Evolutionary conservation across 192 early-diverging fungal species (phyloP).

Genomic region (Gonapodya prolifera): DNA sequence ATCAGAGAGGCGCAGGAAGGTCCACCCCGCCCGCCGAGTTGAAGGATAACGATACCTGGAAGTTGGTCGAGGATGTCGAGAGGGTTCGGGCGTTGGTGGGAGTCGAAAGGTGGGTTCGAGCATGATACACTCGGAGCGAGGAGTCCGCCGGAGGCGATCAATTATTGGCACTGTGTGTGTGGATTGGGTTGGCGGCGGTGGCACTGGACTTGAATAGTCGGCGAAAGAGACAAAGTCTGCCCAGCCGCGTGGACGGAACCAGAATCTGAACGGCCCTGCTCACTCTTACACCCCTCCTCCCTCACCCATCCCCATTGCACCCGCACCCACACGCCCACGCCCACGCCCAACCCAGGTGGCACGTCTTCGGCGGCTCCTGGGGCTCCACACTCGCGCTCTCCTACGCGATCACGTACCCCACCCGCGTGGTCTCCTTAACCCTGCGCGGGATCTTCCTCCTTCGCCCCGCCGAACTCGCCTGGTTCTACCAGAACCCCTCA

Average conservation of each 20-base stretch:
- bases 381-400: conserved; percentile 38
- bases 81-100: conserved; percentile 39
- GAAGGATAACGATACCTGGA: conserved; percentile 55
- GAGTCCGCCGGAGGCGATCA: conserved; percentile 39
- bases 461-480: conserved; percentile 8
- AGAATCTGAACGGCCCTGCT: neutral
- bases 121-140: conserved; percentile 57
- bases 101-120: conserved; percentile 57
- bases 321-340: neutral
- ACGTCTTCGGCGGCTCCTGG: conserved; percentile 65
- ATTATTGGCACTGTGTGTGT: conserved; percentile 22
- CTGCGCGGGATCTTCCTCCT: conserved; percentile 53
- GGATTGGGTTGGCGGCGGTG: neutral
- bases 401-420: conserved; percentile 49
- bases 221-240: neutral
- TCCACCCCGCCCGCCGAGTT: conserved; percentile 51
- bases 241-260: neutral
- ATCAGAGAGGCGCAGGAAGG: conserved; percentile 54
- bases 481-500: neutral
- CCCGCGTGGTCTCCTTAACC: conserved; percentile 47
- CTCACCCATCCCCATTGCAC: neutral
- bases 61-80: conserved; percentile 51
- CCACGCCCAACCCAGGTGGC: conserved; percentile 35
- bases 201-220: neutral
- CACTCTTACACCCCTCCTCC: neutral